These are phyloP conservation scores for Chlamydomonas sp. DNA, from an alignment of 139 green algal genomes.

Conservation along the genomic window DNA sequence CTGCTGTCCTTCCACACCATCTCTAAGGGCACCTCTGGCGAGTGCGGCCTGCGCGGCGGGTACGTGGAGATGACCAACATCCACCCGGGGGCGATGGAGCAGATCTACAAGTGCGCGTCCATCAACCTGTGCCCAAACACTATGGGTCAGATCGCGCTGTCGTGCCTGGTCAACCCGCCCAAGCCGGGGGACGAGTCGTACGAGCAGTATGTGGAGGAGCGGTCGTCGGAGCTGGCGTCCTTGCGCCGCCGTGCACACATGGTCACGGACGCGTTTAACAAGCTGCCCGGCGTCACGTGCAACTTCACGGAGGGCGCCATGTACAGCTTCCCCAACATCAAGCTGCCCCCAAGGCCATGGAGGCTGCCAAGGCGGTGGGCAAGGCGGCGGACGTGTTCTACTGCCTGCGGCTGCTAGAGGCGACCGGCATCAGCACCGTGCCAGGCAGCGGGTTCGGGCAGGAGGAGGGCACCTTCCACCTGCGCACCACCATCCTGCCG, in stretches of 20 bases:
- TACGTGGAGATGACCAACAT: conserved; percentile 92
- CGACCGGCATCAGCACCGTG: conserved; percentile 87
- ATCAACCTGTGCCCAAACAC: conserved; percentile 90
- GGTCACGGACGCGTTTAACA: conserved; percentile 88
- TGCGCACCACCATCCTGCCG: conserved; percentile 96
- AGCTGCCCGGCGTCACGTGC: conserved; percentile 81
- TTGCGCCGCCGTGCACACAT: conserved; percentile 76
- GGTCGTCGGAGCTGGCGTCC: conserved; percentile 42
- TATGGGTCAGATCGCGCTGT: conserved; percentile 80
- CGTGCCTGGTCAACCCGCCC: conserved; percentile 86
- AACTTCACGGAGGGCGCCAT: conserved; percentile 91
- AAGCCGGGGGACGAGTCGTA: conserved; percentile 77
- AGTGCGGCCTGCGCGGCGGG: conserved; percentile 84
- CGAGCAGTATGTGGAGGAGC: conserved; percentile 54
- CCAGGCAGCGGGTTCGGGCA: conserved; percentile 88
- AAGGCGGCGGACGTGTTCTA: conserved; percentile 90
- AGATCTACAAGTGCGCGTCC: conserved; percentile 90
- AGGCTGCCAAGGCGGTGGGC: conserved; percentile 73
- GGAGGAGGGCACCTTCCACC: conserved; percentile 90
- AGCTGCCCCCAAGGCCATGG: conserved; percentile 74
- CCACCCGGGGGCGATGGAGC: conserved; percentile 75
- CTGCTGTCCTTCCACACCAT: conserved; percentile 86
- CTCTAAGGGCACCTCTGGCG: conserved; percentile 80
- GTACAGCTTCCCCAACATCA: conserved; percentile 85
- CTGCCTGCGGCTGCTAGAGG: conserved; percentile 88